Evolutionary conservation across 2,329 filamentous ascomycete species (phyloP).

Genomic region (Reticulascus tulasneorum): DNA sequence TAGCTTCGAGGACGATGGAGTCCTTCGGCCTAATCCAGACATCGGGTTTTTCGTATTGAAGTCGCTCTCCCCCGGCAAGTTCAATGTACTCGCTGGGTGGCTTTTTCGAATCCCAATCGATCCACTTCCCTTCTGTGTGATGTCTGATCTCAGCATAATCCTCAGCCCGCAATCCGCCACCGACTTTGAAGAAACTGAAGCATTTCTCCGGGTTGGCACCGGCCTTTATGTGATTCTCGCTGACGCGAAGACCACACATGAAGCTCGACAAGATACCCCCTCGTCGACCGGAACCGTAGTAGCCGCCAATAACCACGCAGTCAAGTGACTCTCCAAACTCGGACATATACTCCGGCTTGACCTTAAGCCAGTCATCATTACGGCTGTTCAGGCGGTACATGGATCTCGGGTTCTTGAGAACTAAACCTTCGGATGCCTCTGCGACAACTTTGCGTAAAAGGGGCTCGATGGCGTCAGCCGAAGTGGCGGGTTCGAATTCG

Average conservation of each 20-base stretch:
- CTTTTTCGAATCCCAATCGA: slow-evolving; percentile 71
- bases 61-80: slow-evolving; percentile 69
- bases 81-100: slow-evolving; percentile 78
- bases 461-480: slow-evolving; percentile 70
- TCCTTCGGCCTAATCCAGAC: slow-evolving; percentile 90
- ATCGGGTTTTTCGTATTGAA: slow-evolving; percentile 79
- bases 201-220: slow-evolving; percentile 68
- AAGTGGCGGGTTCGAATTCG: slow-evolving; percentile 61
- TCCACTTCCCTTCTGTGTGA: slow-evolving; percentile 88
- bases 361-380: slow-evolving; percentile 96
- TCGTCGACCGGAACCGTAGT: slow-evolving; percentile 82
- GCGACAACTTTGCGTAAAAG: slow-evolving; percentile 78
- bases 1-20: slow-evolving; percentile 82
- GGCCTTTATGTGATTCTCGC: slow-evolving; percentile 60
- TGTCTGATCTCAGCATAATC: slow-evolving; percentile 84
- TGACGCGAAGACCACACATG: slow-evolving; percentile 79
- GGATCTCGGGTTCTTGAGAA: slow-evolving; percentile 89
- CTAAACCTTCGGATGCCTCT: slow-evolving; percentile 82
- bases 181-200: slow-evolving; percentile 96
- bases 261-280: slow-evolving; percentile 83
- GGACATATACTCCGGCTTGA: slow-evolving; percentile 97
- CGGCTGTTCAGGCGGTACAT: slow-evolving; percentile 83
- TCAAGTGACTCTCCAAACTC: slow-evolving; percentile 94
- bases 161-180: slow-evolving; percentile 81
- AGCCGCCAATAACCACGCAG: slow-evolving; percentile 84